These are phyloP conservation scores for Davidsoniella eucalypti DNA, from an alignment of 2,329 filamentous ascomycete species.

Conservation along the genomic window DNA sequence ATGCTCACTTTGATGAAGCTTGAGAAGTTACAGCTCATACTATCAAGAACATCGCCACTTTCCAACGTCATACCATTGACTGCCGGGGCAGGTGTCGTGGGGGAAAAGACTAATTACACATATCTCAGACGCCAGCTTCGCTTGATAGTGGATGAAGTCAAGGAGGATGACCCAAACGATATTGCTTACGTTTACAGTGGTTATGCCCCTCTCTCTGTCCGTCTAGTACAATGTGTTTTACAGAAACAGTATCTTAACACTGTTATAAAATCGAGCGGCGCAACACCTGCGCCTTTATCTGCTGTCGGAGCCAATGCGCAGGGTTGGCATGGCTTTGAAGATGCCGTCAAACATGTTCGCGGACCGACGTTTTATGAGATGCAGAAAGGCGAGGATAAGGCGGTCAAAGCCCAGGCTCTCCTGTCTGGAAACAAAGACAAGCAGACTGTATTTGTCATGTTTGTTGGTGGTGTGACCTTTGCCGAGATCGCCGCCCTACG, in stretches of 20 bases:
- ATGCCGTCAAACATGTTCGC: slow-evolving; percentile 70
- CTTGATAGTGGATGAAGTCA: slow-evolving; percentile 89
- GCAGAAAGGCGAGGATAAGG: slow-evolving; percentile 86
- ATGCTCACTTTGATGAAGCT: slow-evolving; percentile 74
- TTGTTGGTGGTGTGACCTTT: slow-evolving; percentile 90
- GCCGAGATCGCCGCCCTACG: slow-evolving; percentile 88
- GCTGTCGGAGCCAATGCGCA: slow-evolving; percentile 39
- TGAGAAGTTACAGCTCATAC: slow-evolving; percentile 76
- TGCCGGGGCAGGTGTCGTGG: slow-evolving; percentile 35
- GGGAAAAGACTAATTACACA: slow-evolving; percentile 76
- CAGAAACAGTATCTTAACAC: slow-evolving; percentile 74
- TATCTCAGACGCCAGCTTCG: slow-evolving; percentile 72
- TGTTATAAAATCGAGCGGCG: slow-evolving; percentile 46
- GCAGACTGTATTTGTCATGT: slow-evolving; percentile 91
- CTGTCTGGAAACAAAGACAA: slow-evolving; percentile 57
- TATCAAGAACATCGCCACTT: slow-evolving; percentile 58
- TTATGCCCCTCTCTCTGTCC: slow-evolving; percentile 82
- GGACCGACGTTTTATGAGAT: slow-evolving; percentile 83
- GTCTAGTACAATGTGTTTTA: slow-evolving; percentile 79
- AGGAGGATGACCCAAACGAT: slow-evolving; percentile 85
- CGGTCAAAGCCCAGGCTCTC: slow-evolving; percentile 68
- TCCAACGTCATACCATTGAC: slow-evolving; percentile 68
- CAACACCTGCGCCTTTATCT: slow-evolving; percentile 18
- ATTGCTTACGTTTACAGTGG: slow-evolving; percentile 97
- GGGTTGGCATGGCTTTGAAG: slow-evolving; percentile 89